Percentiles rank a stretch among this genome's conserved stretches.
Conservation (phyloP, 2,329 filamentous ascomycete genomes). For the Trichophyton equinum region DNA sequence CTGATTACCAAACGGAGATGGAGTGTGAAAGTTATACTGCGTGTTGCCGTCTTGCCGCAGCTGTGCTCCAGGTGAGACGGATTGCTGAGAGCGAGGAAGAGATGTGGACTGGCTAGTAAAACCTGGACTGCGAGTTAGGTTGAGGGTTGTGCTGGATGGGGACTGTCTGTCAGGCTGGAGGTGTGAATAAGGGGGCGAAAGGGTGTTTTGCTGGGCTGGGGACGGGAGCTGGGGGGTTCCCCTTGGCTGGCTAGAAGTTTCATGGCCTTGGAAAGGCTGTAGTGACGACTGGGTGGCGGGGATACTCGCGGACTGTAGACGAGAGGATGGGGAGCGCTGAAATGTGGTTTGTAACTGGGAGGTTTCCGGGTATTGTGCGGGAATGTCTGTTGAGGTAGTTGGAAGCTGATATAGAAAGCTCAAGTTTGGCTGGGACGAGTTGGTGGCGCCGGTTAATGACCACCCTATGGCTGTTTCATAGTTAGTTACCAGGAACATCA, state of each 20-base stretch:
- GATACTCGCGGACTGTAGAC: not conserved
- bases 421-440: slow-evolving; percentile 71
- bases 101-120: not conserved
- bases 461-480: slow-evolving; percentile 56
- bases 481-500: slow-evolving; percentile 23
- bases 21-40: not conserved
- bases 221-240: slow-evolving; percentile 18
- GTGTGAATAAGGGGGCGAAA: slow-evolving; percentile 70
- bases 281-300: not conserved
- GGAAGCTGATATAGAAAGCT: slow-evolving; percentile 64
- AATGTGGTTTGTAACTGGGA: not conserved
- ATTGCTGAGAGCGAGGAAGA: not conserved
- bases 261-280: not conserved
- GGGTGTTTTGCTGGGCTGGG: slow-evolving; percentile 55
- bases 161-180: slow-evolving; percentile 77
- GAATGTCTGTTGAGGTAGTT: slow-evolving; percentile 20
- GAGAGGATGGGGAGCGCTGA: not conserved
- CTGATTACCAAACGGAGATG: not conserved
- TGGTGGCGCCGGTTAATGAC: slow-evolving; percentile 77
- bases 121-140: not conserved
- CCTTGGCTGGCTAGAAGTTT: slow-evolving; percentile 25
- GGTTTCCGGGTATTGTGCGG: slow-evolving; percentile 7
- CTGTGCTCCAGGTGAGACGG: not conserved
- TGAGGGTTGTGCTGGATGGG: slow-evolving; percentile 45
- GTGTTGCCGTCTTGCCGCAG: not conserved